phyloP scores from a whole-genome alignment of 768 basidiomycete species.

The Mycena venus region DNA sequence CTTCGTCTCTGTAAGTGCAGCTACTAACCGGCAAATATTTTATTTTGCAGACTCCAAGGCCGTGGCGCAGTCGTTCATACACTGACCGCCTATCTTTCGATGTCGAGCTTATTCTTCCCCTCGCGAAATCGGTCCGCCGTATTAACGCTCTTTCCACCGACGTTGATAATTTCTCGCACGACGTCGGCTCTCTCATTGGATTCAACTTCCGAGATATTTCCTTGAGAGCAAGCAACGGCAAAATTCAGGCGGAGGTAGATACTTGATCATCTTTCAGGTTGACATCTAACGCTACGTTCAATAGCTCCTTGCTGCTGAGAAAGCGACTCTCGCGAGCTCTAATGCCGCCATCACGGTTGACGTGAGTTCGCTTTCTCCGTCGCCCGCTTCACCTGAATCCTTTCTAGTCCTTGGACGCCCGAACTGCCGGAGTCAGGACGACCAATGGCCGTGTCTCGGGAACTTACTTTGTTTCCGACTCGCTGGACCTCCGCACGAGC shows the following conservation, averaged over 20 bases:
- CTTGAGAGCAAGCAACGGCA: constrained; percentile 51
- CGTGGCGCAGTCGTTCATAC: constrained; percentile 9
- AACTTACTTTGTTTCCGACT: constrained; percentile 49
- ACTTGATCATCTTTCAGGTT: not conserved
- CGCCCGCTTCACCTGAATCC: not conserved
- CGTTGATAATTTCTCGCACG: constrained; percentile 54
- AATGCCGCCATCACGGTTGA: constrained; percentile 32
- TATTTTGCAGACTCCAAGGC: constrained; percentile 53
- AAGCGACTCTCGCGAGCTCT: constrained; percentile 37
- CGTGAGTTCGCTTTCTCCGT: constrained; percentile 1
- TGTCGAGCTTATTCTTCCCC: constrained; percentile 55
- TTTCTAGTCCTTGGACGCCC: constrained; percentile 49
- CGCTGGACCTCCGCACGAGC: constrained; percentile 54
- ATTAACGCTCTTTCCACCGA: constrained; percentile 61
- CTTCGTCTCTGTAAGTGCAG: not conserved
- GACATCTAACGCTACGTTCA: not conserved
- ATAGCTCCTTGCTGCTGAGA: constrained; percentile 39
- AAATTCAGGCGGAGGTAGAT: constrained; percentile 48
- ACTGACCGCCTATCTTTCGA: constrained; percentile 47
- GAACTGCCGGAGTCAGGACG: constrained; percentile 42
- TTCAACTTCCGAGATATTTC: constrained; percentile 53
- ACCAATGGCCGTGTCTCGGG: constrained; percentile 59
- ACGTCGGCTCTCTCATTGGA: constrained; percentile 49
- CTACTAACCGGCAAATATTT: not conserved
- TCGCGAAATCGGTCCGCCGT: constrained; percentile 35